Percentiles rank a stretch among this genome's conserved stretches.
Conservation (phyloP, 495 filamentous ascomycete species). For the Annulohypoxylon maeteangense region DNA sequence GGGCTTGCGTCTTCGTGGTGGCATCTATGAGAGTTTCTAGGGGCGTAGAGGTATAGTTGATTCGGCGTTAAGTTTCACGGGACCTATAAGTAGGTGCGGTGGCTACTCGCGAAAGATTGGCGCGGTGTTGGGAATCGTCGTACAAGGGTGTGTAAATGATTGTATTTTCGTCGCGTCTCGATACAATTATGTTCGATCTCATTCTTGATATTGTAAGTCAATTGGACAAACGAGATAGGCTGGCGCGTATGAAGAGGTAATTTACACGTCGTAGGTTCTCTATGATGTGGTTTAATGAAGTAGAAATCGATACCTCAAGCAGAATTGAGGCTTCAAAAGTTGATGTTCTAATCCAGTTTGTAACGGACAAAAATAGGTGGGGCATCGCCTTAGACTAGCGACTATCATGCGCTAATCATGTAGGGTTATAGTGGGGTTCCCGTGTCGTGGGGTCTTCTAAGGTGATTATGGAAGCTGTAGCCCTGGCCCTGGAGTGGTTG, state of each 20-base stretch:
- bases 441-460: neutral
- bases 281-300: neutral
- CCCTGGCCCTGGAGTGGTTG: neutral
- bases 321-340: neutral
- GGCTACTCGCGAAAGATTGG: neutral
- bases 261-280: neutral
- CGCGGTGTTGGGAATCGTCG: neutral
- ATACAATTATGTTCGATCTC: neutral
- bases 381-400: neutral
- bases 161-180: slow-evolving; percentile 19
- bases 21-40: slow-evolving; percentile 24
- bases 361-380: neutral
- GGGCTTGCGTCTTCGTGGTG: slow-evolving; percentile 35
- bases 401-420: slow-evolving; percentile 8
- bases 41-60: neutral
- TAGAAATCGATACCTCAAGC: neutral
- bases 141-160: neutral
- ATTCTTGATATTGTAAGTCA: neutral
- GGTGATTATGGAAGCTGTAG: neutral
- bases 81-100: neutral
- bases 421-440: slow-evolving; percentile 10
- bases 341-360: neutral
- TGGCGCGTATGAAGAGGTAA: slow-evolving; percentile 2
- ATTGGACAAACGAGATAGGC: neutral
- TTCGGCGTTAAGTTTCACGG: neutral